phyloP scores from a whole-genome alignment of 257 asterid genomes.

The Plantago elongata region DNA sequence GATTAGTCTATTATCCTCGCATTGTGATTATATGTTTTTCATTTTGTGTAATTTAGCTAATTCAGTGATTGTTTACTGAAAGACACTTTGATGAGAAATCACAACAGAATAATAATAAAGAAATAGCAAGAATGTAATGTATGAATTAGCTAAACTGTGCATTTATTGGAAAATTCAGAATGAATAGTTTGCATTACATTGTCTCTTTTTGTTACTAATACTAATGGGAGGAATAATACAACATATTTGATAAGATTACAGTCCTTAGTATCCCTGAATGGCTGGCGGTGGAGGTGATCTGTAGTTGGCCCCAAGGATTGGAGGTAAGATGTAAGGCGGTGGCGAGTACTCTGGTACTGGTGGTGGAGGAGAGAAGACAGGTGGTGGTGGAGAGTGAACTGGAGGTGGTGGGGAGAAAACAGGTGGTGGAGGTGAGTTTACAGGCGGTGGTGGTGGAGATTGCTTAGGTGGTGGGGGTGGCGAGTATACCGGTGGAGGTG shows the following conservation, averaged over 20 bases:
- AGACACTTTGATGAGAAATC: neutral
- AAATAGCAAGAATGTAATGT: neutral
- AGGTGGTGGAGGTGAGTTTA: conserved; percentile 10
- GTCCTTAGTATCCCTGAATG: conserved; percentile 50
- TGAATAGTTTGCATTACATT: conserved; percentile 9
- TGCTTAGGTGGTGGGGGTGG: conserved; percentile 15
- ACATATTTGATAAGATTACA: conserved; percentile 16
- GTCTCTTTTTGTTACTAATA: conserved; percentile 11
- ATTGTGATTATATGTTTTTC: no score
- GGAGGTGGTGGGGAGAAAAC: conserved; percentile 16
- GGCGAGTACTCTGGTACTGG: conserved; percentile 23
- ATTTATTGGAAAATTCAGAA: neutral
- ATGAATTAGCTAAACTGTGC: conserved; percentile 1
- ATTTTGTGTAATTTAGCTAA: no score
- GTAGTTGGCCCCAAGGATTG: conserved; percentile 36
- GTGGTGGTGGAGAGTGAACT: conserved; percentile 7
- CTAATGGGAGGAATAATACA: conserved; percentile 12
- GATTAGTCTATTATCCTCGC: no score
- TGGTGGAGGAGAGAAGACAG: conserved; percentile 16
- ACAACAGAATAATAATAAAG: conserved; percentile 1
- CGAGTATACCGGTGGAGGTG: conserved; percentile 15
- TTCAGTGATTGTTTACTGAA: conserved; percentile 12
- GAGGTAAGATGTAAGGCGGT: conserved; percentile 39
- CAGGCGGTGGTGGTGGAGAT: conserved; percentile 9
- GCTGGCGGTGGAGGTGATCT: conserved; percentile 79